Evolutionary conservation across 176 grass and related monocot species (phyloP).

Genomic region (Cenchrus purpureus): DNA sequence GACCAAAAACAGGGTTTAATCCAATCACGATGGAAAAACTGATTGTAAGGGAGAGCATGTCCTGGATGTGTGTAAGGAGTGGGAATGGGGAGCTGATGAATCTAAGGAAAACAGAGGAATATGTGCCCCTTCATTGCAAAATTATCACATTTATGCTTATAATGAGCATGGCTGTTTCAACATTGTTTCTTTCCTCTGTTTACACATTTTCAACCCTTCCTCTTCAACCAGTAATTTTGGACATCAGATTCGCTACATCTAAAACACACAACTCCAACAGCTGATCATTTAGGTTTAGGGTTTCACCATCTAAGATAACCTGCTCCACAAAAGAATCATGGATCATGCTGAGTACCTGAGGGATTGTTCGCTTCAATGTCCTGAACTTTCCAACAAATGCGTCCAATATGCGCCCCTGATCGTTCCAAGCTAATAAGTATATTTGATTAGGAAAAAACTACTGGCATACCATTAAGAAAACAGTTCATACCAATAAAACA

Average conservation of each 20-base stretch:
- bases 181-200: background rate
- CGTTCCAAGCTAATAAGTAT: slow-evolving; percentile 25
- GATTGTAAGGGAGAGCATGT: background rate
- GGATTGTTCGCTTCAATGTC: slow-evolving; percentile 85
- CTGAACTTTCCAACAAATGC: slow-evolving; percentile 98
- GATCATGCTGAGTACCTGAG: slow-evolving; percentile 68
- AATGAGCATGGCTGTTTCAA: slow-evolving; percentile 1
- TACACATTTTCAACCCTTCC: background rate
- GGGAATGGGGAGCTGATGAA: background rate
- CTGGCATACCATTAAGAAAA: slow-evolving; percentile 5
- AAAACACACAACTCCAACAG: background rate
- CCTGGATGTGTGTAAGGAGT: background rate
- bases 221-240: background rate
- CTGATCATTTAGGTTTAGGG: background rate
- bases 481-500: slow-evolving; percentile 78
- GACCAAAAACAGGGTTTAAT: background rate
- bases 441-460: slow-evolving; percentile 12
- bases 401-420: slow-evolving; percentile 94
- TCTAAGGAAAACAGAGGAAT: background rate
- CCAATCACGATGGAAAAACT: background rate
- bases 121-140: slow-evolving; percentile 18
- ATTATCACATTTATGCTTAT: background rate
- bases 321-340: slow-evolving; percentile 16
- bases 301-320: background rate
- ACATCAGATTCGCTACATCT: background rate